Conservation (phyloP, 441 rosid genomes). For the Lepidium campestre region DNA sequence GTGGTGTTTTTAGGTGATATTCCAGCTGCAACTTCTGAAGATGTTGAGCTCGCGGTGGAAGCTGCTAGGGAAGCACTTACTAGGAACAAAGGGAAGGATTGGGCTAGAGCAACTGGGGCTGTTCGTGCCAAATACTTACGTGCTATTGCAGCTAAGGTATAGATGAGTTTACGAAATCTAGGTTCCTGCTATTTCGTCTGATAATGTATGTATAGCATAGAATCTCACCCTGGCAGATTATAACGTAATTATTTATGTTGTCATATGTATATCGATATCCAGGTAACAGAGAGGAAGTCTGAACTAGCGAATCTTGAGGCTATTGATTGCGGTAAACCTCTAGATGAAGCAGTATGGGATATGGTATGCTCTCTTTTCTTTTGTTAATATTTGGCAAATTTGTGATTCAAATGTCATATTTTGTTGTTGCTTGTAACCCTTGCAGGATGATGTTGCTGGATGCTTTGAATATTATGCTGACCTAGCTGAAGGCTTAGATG, state of each 20-base stretch:
- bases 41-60: slow-evolving; percentile 84
- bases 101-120: slow-evolving; percentile 79
- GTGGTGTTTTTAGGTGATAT: slow-evolving; percentile 57
- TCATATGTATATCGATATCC: slow-evolving; percentile 19
- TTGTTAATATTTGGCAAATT: background rate
- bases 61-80: slow-evolving; percentile 75
- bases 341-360: slow-evolving; percentile 93
- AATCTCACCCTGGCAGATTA: background rate
- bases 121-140: slow-evolving; percentile 85
- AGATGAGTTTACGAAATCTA: background rate
- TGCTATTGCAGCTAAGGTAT: slow-evolving; percentile 93
- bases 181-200: background rate
- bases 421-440: slow-evolving; percentile 17
- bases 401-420: slow-evolving; percentile 4
- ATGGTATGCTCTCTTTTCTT: slow-evolving; percentile 45
- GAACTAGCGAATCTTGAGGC: slow-evolving; percentile 83
- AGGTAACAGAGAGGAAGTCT: slow-evolving; percentile 79
- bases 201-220: background rate
- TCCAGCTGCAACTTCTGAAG: slow-evolving; percentile 93
- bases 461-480: slow-evolving; percentile 95
- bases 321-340: slow-evolving; percentile 85
- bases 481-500: slow-evolving; percentile 93
- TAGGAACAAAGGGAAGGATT: slow-evolving; percentile 72
- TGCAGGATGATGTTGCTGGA: slow-evolving; percentile 93
- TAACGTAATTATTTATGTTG: background rate